Conservation (phyloP, 306 rosid species). For the Malus orientalis region DNA sequence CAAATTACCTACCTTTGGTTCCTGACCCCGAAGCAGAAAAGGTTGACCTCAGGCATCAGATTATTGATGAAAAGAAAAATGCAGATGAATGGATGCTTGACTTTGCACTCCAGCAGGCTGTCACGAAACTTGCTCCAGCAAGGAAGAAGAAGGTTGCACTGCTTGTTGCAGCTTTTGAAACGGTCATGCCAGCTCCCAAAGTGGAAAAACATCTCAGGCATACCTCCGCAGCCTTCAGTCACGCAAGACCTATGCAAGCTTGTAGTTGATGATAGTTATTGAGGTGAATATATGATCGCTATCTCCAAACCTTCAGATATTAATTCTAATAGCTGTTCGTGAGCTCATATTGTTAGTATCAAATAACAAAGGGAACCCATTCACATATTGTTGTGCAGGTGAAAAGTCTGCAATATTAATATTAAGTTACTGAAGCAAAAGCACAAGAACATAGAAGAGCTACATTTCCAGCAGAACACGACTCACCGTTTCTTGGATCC, state of each 20-base stretch:
- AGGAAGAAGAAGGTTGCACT: constrained; percentile 92
- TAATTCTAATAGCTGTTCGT: neutral
- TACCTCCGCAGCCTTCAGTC: constrained; percentile 33
- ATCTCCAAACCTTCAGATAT: neutral
- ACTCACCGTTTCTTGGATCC: neutral
- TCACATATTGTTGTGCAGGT: neutral
- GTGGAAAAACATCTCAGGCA: constrained; percentile 32
- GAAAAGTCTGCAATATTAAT: neutral
- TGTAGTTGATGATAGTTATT: constrained; percentile 44
- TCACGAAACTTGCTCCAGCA: constrained; percentile 81
- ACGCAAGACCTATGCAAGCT: constrained; percentile 56
- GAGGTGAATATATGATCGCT: constrained; percentile 21
- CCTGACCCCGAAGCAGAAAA: constrained; percentile 60
- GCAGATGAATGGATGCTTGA: constrained; percentile 96
- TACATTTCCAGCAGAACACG: neutral
- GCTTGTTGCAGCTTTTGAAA: constrained; percentile 88
- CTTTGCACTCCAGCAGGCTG: constrained; percentile 57
- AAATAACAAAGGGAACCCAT: neutral
- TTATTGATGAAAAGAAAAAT: constrained; percentile 68
- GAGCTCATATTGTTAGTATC: neutral
- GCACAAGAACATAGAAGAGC: neutral
- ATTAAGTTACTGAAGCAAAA: neutral
- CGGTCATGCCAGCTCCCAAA: constrained; percentile 57
- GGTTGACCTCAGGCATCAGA: constrained; percentile 78
- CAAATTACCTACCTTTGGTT: constrained; percentile 64